Percentiles rank a stretch among this genome's conserved stretches.
Conservation (phyloP, 805 yeast species). For the Pichia nanzhaoensis region DNA sequence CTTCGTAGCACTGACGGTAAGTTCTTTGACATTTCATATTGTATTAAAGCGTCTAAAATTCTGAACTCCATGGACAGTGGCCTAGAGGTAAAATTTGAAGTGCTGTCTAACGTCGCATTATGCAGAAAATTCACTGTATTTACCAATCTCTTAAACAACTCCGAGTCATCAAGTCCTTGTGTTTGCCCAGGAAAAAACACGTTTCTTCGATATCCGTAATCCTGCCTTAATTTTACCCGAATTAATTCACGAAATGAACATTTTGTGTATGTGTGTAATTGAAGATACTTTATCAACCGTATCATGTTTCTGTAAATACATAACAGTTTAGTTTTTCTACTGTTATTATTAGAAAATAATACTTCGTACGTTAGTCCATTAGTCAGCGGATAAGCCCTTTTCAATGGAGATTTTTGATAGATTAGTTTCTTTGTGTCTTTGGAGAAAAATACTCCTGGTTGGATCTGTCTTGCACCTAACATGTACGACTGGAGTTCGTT, state of each 20-base stretch:
- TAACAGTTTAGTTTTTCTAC: slow-evolving; percentile 4
- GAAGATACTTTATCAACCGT: slow-evolving; percentile 14
- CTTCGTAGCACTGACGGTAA: not conserved
- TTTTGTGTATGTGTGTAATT: slow-evolving; percentile 8
- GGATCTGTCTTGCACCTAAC: not conserved
- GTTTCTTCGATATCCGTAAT: slow-evolving; percentile 17
- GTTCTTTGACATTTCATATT: slow-evolving; percentile 20
- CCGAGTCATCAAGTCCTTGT: slow-evolving; percentile 7
- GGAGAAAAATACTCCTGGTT: slow-evolving; percentile 1
- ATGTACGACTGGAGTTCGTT: not conserved
- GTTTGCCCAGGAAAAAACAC: not conserved
- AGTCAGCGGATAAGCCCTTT: slow-evolving; percentile 17
- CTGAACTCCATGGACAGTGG: slow-evolving; percentile 12
- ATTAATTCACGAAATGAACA: slow-evolving; percentile 10
- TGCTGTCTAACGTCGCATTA: slow-evolving; percentile 19
- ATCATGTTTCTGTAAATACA: slow-evolving; percentile 21
- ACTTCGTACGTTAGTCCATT: slow-evolving; percentile 16
- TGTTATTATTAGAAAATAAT: slow-evolving; percentile 10
- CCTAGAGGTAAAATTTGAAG: slow-evolving; percentile 4
- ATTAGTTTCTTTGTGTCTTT: slow-evolving; percentile 5
- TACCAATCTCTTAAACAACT: slow-evolving; percentile 14
- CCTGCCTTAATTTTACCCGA: slow-evolving; percentile 20
- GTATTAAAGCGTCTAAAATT: slow-evolving; percentile 17
- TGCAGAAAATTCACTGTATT: slow-evolving; percentile 24
- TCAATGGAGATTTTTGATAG: slow-evolving; percentile 14